A percentile compares a stretch with the other conserved stretches of the same genome.
phyloP scores from a whole-genome alignment of 2,329 filamentous ascomycete genomes.

The Neopestalotiopsis rosae region DNA sequence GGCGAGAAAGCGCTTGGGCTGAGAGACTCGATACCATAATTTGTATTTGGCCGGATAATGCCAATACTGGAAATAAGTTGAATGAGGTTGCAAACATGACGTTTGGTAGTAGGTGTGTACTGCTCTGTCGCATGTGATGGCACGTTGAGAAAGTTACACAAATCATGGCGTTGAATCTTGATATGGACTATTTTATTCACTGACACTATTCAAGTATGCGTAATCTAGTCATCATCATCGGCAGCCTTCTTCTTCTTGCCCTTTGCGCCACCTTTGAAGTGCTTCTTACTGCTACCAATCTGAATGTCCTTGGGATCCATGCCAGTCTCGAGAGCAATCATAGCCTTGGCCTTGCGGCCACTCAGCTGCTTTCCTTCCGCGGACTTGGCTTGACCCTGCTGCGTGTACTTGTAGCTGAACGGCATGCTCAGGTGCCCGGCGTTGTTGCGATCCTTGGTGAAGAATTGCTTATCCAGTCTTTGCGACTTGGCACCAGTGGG shows the following conservation, averaged over 20 bases:
- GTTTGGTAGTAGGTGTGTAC: too few relatives aligned
- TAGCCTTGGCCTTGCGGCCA: conserved; percentile 80
- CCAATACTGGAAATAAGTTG: too few relatives aligned
- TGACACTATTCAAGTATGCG: not conserved
- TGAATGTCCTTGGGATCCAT: conserved; percentile 81
- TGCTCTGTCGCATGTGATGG: too few relatives aligned
- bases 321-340: conserved; percentile 84
- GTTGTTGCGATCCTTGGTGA: conserved; percentile 56
- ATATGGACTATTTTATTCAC: not conserved
- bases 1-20: too few relatives aligned
- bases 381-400: conserved; percentile 67
- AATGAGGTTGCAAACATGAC: too few relatives aligned
- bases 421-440: conserved; percentile 76
- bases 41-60: too few relatives aligned
- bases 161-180: not conserved
- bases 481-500: conserved; percentile 75
- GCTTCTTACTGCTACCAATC: conserved; percentile 79
- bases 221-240: conserved; percentile 25
- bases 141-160: too few relatives aligned
- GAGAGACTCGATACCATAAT: too few relatives aligned
- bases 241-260: conserved; percentile 60
- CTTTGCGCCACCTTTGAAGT: conserved; percentile 82
- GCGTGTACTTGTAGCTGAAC: conserved; percentile 87
- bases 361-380: conserved; percentile 71
- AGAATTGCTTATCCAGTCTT: conserved; percentile 88